Conservation (phyloP, 2,329 filamentous ascomycete species). For the Penicillium sp. region DNA sequence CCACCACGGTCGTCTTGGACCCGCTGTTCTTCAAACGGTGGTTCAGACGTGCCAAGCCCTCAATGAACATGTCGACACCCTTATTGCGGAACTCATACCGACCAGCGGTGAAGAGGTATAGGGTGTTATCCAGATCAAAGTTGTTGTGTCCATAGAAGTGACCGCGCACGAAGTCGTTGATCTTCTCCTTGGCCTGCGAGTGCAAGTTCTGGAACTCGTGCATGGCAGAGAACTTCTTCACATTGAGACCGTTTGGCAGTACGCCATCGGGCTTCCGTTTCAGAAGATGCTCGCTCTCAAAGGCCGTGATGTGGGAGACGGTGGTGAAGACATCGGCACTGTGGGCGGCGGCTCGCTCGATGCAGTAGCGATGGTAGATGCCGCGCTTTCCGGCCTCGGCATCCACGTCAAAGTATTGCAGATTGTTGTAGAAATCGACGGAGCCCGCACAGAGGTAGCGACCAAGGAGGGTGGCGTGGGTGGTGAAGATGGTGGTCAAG, state of each 20-base stretch:
- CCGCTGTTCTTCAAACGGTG: constrained; percentile 83
- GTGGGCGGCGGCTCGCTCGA: constrained; percentile 91
- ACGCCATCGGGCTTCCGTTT: constrained; percentile 98
- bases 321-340: constrained; percentile 97
- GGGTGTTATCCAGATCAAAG: constrained; percentile 92
- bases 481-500: constrained; percentile 97
- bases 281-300: constrained; percentile 94
- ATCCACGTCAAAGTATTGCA: constrained; percentile 96
- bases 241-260: constrained; percentile 93
- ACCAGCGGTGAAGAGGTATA: constrained; percentile 97
- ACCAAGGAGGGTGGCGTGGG: constrained; percentile 91
- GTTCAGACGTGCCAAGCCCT: constrained; percentile 91
- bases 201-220: constrained; percentile 99
- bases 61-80: constrained; percentile 99
- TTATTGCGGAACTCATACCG: constrained; percentile 99
- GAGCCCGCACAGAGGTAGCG: constrained; percentile 96
- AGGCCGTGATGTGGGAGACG: constrained; percentile 97
- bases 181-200: constrained; percentile 95
- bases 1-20: constrained; percentile 91
- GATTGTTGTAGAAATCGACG: constrained; percentile 98
- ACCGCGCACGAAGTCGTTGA: constrained; percentile 95
- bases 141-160: constrained; percentile 99
- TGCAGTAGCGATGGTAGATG: constrained; percentile 98
- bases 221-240: constrained; percentile 97
- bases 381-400: constrained; percentile 95